phyloP scores from a whole-genome alignment of 306 rosid species.

The Casuarina equisetifolia region DNA sequence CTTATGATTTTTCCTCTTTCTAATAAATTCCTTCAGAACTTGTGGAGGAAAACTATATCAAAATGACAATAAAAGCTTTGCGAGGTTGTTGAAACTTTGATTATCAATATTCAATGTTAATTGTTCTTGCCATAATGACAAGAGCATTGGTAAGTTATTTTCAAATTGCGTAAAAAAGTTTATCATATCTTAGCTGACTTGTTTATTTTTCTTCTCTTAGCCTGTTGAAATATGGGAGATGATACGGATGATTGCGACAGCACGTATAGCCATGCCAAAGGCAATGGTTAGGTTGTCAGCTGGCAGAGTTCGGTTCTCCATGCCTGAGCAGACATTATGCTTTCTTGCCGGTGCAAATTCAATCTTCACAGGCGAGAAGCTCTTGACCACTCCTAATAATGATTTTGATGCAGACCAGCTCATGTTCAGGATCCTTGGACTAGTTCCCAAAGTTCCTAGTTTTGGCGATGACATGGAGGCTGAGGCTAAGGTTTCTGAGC shows the following conservation, averaged over 20 bases:
- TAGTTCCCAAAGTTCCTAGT: conserved; percentile 49
- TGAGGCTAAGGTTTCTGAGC: conserved; percentile 35
- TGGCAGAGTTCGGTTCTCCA: conserved; percentile 87
- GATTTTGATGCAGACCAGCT: conserved; percentile 81
- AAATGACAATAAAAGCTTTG: too few species aligned
- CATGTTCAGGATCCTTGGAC: conserved; percentile 56
- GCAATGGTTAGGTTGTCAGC: conserved; percentile 98
- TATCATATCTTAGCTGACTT: conserved; percentile 7
- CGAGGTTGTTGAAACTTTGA: too few species aligned
- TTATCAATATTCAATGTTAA: too few species aligned
- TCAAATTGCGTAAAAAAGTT: conserved; percentile 10
- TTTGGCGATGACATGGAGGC: conserved; percentile 27
- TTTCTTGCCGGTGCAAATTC: conserved; percentile 97
- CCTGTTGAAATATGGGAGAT: conserved; percentile 99
- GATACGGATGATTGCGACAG: conserved; percentile 92
- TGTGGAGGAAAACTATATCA: too few species aligned
- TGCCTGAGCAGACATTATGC: conserved; percentile 94
- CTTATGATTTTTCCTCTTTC: too few species aligned
- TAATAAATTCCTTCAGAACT: too few species aligned
- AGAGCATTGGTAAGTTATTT: conserved; percentile 1
- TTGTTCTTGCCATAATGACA: neutral
- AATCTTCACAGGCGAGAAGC: conserved; percentile 94
- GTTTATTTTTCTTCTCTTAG: conserved; percentile 38
- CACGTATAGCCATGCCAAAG: conserved; percentile 87
- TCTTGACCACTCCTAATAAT: conserved; percentile 89